These are phyloP conservation scores for Casuarina cunninghamiana DNA, from an alignment of 306 rosid genomes.

Conservation along the genomic window DNA sequence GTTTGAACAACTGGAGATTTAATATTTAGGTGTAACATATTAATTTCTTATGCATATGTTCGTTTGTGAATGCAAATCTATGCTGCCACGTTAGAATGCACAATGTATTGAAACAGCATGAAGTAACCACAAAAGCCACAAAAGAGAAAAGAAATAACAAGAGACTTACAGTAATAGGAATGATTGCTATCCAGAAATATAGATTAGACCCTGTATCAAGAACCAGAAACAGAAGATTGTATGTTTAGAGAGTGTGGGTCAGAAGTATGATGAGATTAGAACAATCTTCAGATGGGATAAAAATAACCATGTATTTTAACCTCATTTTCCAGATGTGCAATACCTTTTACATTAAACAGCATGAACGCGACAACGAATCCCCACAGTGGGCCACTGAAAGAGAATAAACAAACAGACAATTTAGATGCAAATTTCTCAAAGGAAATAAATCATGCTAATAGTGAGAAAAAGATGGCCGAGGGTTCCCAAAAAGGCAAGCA, in stretches of 20 bases:
- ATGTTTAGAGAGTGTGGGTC: slow-evolving; percentile 29
- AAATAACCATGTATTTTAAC: slow-evolving; percentile 7
- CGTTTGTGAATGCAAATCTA: neutral
- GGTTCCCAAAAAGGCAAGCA: neutral
- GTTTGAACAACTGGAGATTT: neutral
- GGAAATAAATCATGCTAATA: slow-evolving; percentile 21
- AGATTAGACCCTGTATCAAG: slow-evolving; percentile 81
- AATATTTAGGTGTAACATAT: neutral
- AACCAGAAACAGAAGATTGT: slow-evolving; percentile 13
- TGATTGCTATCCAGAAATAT: slow-evolving; percentile 94
- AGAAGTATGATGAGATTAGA: slow-evolving; percentile 13
- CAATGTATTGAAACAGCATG: neutral
- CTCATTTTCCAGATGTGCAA: slow-evolving; percentile 13
- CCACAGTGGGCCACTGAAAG: slow-evolving; percentile 86
- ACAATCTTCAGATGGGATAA: neutral
- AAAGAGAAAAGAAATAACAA: slow-evolving; percentile 18
- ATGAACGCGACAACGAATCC: slow-evolving; percentile 95
- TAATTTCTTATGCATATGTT: neutral
- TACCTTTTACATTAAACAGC: slow-evolving; percentile 95
- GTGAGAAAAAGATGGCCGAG: neutral
- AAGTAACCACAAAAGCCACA: neutral
- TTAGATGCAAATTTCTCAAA: slow-evolving; percentile 28
- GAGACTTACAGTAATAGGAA: slow-evolving; percentile 76
- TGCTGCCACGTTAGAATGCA: slow-evolving; percentile 2
- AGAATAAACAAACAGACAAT: slow-evolving; percentile 31